These are phyloP conservation scores for slime mould (Dictyostelium discoideum) DNA, from an alignment of 78 protist species.

Conservation along the genomic window DNA sequence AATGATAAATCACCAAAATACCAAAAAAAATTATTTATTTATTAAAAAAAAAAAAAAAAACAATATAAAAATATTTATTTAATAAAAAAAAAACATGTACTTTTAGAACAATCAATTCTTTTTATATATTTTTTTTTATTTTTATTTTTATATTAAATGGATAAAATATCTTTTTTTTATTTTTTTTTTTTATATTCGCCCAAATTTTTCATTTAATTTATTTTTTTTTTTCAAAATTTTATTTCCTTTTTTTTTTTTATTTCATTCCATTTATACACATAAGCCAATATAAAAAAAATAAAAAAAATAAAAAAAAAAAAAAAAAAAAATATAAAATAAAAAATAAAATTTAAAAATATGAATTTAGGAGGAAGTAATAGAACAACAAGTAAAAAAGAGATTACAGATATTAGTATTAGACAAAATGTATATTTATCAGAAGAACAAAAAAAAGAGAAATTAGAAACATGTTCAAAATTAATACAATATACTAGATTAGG, in stretches of 20 bases:
- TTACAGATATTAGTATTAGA: slow-evolving; percentile 14
- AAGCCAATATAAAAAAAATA: no score
- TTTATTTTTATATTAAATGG: not conserved
- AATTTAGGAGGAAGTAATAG: not conserved
- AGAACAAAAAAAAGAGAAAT: slow-evolving; percentile 19
- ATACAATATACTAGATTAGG: slow-evolving; percentile 36
- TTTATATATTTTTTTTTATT: not conserved
- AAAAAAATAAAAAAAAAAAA: no score
- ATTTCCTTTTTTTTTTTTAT: no score
- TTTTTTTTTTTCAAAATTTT: not conserved
- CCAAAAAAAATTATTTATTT: no score
- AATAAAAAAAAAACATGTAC: no score
- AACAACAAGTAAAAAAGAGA: not conserved
- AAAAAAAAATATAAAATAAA: not conserved
- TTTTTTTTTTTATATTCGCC: not conserved
- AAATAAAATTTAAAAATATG: not conserved
- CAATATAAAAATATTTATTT: no score
- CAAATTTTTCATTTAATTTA: not conserved
- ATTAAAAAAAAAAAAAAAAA: no score
- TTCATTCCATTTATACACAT: no score
- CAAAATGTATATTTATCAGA: slow-evolving; percentile 2
- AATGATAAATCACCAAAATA: not conserved
- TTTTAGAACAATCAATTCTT: no score
- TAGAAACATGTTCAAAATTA: slow-evolving; percentile 18
- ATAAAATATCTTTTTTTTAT: no score